Evolutionary conservation across 768 basidiomycete species (phyloP), one percentile per base, ranked within the genome.

Genomic region (Suillus decipiens): DNA sequence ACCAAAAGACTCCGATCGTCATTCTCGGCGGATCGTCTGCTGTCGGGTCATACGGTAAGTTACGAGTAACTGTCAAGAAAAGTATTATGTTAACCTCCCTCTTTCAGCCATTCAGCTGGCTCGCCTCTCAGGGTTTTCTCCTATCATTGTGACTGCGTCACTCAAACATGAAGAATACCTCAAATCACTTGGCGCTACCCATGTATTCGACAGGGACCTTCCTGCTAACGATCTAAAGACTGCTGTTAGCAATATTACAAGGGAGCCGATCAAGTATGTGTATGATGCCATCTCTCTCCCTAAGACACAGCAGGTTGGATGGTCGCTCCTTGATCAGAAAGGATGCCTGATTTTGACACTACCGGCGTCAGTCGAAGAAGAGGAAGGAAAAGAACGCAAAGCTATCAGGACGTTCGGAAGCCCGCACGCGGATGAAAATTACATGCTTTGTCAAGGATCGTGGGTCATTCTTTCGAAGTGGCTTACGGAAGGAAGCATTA

Each of bases 1-100:
- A 82, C 62, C 62, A 72, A 1, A 79, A 72, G 0, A 75, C 74
- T 10, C 78, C 83, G 1, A 77, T 84, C 19, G 65, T 86, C 55
- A 75, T 85, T 61, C 66, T 82, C 36, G 84, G 83, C n/a, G 84
- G 84, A 5, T 70, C 81, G 6, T 76, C 77, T 12, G 80, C 80
- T 22, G 82, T 84, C 0, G 84, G 83, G n/a, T 78, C 78, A 72
- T 80, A 73, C 53, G 75, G 83, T 80, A 64, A 63, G 75, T 68
- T n/a, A 53, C 33, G 28, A 2, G 50, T 64, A 48, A 22, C 48
- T 28, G 9, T 62, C 71, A 33, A 65, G 55, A 34, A 36, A 31
- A 45, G 7, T 15, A 43, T 50, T 3, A 28, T 17, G 15, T 11
- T n/a, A 53, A 28, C 19, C 34, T 28, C 48, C 53, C 37, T 17